Percentiles rank a stretch among this genome's conserved stretches.
phyloP scores from a whole-genome alignment of 805 yeast genomes.

The Saturnispora mendoncae region DNA sequence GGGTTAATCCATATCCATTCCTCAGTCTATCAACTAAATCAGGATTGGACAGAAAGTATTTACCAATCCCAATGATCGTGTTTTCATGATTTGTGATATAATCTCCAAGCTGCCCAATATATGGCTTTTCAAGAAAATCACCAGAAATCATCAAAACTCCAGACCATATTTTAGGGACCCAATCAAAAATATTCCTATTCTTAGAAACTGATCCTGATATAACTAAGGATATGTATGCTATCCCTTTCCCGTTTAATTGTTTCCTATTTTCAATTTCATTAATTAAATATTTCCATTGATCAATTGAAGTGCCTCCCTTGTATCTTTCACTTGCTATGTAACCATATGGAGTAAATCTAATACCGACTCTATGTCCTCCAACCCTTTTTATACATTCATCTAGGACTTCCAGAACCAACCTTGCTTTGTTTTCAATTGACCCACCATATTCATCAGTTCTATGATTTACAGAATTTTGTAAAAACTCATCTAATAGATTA shows the following conservation, averaged over 20 bases:
- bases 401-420: constrained; percentile 37
- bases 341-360: constrained; percentile 43
- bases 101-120: constrained; percentile 11
- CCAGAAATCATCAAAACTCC: constrained; percentile 18
- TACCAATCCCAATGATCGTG: constrained; percentile 35
- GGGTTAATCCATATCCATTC: constrained; percentile 28
- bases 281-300: constrained; percentile 31
- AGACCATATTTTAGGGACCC: constrained; percentile 11
- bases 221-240: constrained; percentile 23
- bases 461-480: constrained; percentile 29
- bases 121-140: constrained; percentile 14
- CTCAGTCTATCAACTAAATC: constrained; percentile 32
- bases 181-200: not conserved
- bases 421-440: constrained; percentile 35
- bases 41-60: constrained; percentile 37
- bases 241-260: constrained; percentile 10
- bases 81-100: constrained; percentile 26
- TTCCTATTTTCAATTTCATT: constrained; percentile 30
- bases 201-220: constrained; percentile 43
- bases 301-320: constrained; percentile 28
- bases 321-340: constrained; percentile 32
- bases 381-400: constrained; percentile 42
- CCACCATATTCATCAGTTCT: constrained; percentile 39
- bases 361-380: constrained; percentile 41
- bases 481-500: constrained; percentile 32